Evolutionary conservation across 148 eudicot species (phyloP).

Genomic region (Persicaria tinctoria): DNA sequence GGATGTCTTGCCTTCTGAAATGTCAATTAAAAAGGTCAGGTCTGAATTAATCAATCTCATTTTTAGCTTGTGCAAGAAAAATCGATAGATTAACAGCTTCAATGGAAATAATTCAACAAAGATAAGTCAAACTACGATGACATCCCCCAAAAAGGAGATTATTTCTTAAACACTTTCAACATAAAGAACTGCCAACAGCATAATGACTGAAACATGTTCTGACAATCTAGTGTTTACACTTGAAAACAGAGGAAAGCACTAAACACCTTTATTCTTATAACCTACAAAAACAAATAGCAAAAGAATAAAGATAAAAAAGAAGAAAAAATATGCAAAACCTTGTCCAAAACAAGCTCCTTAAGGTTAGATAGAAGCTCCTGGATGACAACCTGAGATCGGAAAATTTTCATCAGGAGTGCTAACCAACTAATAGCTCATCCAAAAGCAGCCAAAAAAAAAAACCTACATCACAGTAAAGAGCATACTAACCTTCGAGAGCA

Average conservation of each 20-base stretch:
- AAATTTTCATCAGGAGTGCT: constrained; percentile 4
- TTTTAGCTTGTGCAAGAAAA: background rate
- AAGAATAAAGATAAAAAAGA: background rate
- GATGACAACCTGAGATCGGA: constrained; percentile 47
- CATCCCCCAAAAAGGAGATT: no score
- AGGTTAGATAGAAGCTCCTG: constrained; percentile 53
- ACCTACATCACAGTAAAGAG: background rate
- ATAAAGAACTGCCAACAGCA: no score
- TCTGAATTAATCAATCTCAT: background rate
- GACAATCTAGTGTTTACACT: background rate
- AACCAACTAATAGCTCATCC: constrained; percentile 3
- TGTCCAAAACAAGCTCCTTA: constrained; percentile 63
- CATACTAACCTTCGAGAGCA: constrained; percentile 58
- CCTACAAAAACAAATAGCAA: background rate
- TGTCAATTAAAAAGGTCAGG: background rate
- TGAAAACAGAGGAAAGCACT: background rate
- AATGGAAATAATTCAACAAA: background rate
- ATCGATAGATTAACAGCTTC: background rate
- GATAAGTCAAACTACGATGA: background rate
- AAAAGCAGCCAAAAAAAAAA: background rate
- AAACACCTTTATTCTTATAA: background rate
- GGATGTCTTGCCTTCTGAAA: constrained; percentile 77
- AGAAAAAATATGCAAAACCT: constrained; percentile 36
- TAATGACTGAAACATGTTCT: background rate
- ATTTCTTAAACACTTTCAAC: no score